Conservation (phyloP, 768 basidiomycete genomes). For the Macrolepiota fuliginosa region DNA sequence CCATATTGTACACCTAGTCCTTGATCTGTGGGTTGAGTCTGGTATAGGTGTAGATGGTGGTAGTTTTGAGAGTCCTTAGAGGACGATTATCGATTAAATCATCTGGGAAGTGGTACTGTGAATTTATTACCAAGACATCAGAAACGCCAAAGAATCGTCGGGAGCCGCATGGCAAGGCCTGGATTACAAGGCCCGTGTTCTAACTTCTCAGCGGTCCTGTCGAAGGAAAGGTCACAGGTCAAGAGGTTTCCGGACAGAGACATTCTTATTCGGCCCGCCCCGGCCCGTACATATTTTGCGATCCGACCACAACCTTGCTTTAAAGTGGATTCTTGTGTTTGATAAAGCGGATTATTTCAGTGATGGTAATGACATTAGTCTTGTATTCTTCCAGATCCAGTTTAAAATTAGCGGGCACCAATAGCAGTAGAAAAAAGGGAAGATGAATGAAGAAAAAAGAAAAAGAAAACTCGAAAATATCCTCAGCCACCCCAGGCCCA, state of each 20-base stretch:
- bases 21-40: slow-evolving; percentile 10
- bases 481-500: neutral
- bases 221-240: neutral
- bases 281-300: neutral
- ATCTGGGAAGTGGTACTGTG: neutral
- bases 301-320: too few relatives aligned
- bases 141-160: neutral
- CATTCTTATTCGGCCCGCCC: neutral
- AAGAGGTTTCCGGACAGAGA: neutral
- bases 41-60: neutral
- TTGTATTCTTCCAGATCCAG: slow-evolving; percentile 7
- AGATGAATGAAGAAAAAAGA: neutral
- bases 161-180: neutral
- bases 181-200: too few relatives aligned
- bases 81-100: neutral
- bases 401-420: slow-evolving; percentile 12
- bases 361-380: neutral
- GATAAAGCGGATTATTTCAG: neutral
- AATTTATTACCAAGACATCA: slow-evolving; percentile 6
- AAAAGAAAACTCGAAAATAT: neutral
- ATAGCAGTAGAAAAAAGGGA: neutral
- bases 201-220: neutral
- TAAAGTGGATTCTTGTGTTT: neutral
- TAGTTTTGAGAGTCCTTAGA: neutral
- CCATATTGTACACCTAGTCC: slow-evolving; percentile 17